Percentiles rank a stretch among this genome's conserved stretches.
Evolutionary conservation across 1,139 yeast species (phyloP).

Genomic region (Lodderomyces parapsilosis): DNA sequence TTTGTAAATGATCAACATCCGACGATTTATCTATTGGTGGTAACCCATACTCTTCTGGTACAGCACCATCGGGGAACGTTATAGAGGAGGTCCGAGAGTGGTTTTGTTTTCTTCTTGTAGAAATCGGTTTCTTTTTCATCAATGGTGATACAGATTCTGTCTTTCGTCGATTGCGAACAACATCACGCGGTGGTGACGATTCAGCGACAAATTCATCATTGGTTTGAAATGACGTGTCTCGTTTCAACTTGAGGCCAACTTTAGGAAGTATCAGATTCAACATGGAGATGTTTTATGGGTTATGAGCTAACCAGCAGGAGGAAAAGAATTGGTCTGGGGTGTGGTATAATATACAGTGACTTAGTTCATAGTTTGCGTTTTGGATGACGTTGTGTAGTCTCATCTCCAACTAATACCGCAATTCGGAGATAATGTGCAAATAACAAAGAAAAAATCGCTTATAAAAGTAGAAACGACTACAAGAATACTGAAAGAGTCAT

Average conservation of each 20-base stretch:
- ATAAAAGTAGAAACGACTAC: not conserved
- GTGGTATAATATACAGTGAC: too few species aligned
- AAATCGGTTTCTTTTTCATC: not conserved
- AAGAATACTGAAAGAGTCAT: too few species aligned
- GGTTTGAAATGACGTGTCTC: not conserved
- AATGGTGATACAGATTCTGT: not conserved
- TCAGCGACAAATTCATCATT: not conserved
- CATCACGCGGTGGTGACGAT: not conserved
- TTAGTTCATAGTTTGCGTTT: too few species aligned
- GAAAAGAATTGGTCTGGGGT: too few species aligned
- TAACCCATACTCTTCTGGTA: slow-evolving; percentile 14
- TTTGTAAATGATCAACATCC: slow-evolving; percentile 12
- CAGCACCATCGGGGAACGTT: slow-evolving; percentile 13
- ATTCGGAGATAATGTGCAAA: not conserved
- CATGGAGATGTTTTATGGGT: not conserved
- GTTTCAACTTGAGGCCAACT: not conserved
- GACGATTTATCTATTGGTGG: slow-evolving; percentile 10
- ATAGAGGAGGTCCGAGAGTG: slow-evolving; percentile 9
- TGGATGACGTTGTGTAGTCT: not conserved
- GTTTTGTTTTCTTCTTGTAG: not conserved
- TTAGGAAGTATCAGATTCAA: not conserved
- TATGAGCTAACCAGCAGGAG: too few species aligned
- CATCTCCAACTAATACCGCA: not conserved
- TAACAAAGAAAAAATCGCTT: too few species aligned
- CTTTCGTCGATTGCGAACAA: not conserved